Base-by-base conservation (phyloP, 176 grass and related monocot species). In the Puya raimondii region DNA sequence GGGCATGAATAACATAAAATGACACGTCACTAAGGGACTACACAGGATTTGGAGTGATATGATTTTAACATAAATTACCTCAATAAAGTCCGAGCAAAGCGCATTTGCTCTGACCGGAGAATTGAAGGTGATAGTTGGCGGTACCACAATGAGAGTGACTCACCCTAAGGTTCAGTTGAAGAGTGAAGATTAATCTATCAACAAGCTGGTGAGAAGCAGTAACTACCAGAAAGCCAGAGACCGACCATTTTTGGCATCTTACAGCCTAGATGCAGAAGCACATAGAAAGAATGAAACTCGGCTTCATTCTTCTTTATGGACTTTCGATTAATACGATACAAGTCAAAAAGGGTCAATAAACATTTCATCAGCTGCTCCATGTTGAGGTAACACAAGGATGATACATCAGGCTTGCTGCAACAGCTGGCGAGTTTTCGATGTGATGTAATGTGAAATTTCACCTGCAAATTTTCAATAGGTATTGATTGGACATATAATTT, bases 301-400 rank as follows among this genome's bases (percentile, higher is more conserved):
- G 74, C 77, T 78, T 88, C 84, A 49, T 77, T 87, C 53, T 79
- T 68, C 53, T 79, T 81, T 48, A 75, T 26, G 11, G 73, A 79
- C 68, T 80, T 87, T 50, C 64, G 68, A 81, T 79, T 79, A 70
- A 64, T 70, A 69, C 57, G 53, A 72, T 90, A 90, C 79, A 96
- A 84, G 53, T 96, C 86, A 71, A 74, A 87, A 65, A 92, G 85
- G 54, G 88, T 86, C 63, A 87, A 67, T 22, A 92, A 83, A 47
- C 84, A 97, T 90, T 97, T 97, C 51, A 81, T 90, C 72, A 97
- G 57, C 65, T 97, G 89, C 75, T 97, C 93, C 78, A 83, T 78
- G 76, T 97, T 97, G 53, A 97, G 84, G 78, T 85, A 76, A 68
- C 86, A 90, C 74, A 85, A 50, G 16, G 89, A 97, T 71, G 86